Evolutionary conservation across 108 stramenopile genomes (phyloP).

Genomic region (Cyclotella atomus): DNA sequence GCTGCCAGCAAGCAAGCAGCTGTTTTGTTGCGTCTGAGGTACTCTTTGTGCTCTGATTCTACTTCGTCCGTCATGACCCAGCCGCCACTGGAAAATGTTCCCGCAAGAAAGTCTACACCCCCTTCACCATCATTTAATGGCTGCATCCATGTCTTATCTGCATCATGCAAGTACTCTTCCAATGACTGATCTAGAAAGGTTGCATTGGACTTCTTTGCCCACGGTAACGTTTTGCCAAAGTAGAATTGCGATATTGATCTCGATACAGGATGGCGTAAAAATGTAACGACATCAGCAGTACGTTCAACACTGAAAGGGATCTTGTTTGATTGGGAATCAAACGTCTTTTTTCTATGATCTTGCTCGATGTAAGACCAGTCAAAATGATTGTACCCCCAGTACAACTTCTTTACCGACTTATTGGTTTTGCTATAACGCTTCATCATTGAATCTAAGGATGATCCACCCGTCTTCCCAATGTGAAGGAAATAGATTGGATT

Average conservation of each 20-base stretch:
- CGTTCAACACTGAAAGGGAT: not conserved
- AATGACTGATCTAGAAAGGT: slow-evolving; percentile 19
- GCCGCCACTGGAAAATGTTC: slow-evolving; percentile 10
- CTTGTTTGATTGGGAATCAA: not conserved
- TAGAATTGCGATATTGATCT: slow-evolving; percentile 41
- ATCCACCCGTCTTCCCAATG: slow-evolving; percentile 39
- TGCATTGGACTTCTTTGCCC: slow-evolving; percentile 20
- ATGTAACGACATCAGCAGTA: slow-evolving; percentile 35
- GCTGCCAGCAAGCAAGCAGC: slow-evolving; percentile 28
- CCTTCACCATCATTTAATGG: slow-evolving; percentile 36
- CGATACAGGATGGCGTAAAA: slow-evolving; percentile 45
- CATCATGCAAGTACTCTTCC: slow-evolving; percentile 29
- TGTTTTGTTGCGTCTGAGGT: slow-evolving; percentile 21
- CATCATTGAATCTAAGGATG: slow-evolving; percentile 25
- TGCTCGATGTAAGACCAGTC: slow-evolving; percentile 32
- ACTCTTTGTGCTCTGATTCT: slow-evolving; percentile 13
- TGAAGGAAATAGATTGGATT: slow-evolving; percentile 38
- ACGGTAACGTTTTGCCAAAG: slow-evolving; percentile 22
- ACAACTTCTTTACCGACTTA: not conserved
- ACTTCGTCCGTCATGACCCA: slow-evolving; percentile 27
- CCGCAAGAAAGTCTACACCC: slow-evolving; percentile 27
- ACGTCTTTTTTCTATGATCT: not conserved
- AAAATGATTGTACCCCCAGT: slow-evolving; percentile 24
- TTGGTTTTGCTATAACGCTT: not conserved
- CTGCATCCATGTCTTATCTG: slow-evolving; percentile 19